Base-by-base conservation (phyloP, 441 rosid species). In the Biscutella laevigata region DNA sequence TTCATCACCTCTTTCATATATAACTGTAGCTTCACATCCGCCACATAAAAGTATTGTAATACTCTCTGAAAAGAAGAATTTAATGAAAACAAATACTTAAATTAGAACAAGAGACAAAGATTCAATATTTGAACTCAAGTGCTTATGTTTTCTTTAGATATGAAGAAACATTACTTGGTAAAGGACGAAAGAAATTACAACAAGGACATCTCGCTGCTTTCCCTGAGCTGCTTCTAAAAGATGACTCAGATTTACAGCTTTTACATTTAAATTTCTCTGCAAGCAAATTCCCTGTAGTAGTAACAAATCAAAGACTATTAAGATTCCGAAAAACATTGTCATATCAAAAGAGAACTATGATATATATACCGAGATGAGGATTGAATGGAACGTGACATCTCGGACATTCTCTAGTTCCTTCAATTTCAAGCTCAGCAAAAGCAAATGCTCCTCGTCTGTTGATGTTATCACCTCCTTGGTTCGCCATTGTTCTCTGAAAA, bases 331-430 rank as follows among this genome's bases (percentile, higher is more conserved):
- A 17, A 46, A 29, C 13, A 26, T 26, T 61, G 1, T 35, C 11
- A 11, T 30, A 15, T 11, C 25, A 5, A 33, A 30, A 15, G 32
- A 34, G 30, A 17, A 55, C 11, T 0, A 6, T 11, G 5, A 27
- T 30, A 30, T 28, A 29, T 25, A 38, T 64, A 64, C 69, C 64
- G 4, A 64, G 47, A 41, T 41, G 46, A 57, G 64, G 59, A 7
- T 0, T 35, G 21, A 64, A 5, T 27, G 27, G 52, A 42, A 4
- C 30, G 15, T n/a, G 63, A 57, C 69, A 64, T 2, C 5, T 6
- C 34, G 57, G 52, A 49, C 69, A 64, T 12, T 4, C 4, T 41
- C 7, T 27, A 57, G 0, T 17, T 19, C 63, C 63, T 25, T 8
- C 34, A 11, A 29, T 40, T 9, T 57, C 46, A 39, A 64, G 53